These are phyloP conservation scores for Cytospora leucostoma DNA, from an alignment of 2,329 filamentous ascomycete genomes.

Conservation along the genomic window DNA sequence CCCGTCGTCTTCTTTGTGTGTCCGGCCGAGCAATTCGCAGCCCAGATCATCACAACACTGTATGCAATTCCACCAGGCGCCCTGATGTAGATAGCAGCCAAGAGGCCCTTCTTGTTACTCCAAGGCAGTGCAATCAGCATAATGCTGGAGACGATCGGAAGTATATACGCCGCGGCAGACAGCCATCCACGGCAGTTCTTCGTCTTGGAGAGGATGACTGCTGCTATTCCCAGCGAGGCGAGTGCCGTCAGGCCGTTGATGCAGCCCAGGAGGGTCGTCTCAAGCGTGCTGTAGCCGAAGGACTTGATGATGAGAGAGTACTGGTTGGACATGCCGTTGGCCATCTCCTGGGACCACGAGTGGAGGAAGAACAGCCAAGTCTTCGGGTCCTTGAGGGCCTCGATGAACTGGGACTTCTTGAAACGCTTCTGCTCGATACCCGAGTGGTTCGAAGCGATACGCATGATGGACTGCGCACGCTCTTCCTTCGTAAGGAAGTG, in stretches of 20 bases:
- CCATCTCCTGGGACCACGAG: slow-evolving; percentile 38
- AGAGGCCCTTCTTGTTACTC: slow-evolving; percentile 41
- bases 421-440: slow-evolving; percentile 41
- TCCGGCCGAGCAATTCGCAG: slow-evolving; percentile 40
- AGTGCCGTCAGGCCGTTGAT: slow-evolving; percentile 26
- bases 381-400: slow-evolving; percentile 28
- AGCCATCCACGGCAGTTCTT: slow-evolving; percentile 25
- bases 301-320: slow-evolving; percentile 47
- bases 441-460: slow-evolving; percentile 40
- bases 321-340: slow-evolving; percentile 43
- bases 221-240: slow-evolving; percentile 16
- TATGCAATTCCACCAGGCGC: slow-evolving; percentile 41
- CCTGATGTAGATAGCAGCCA: slow-evolving; percentile 42
- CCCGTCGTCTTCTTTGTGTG: slow-evolving; percentile 44
- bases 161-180: slow-evolving; percentile 34
- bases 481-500: slow-evolving; percentile 38
- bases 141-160: slow-evolving; percentile 40
- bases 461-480: slow-evolving; percentile 37
- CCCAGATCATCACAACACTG: slow-evolving; percentile 43
- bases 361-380: slow-evolving; percentile 27
- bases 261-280: slow-evolving; percentile 36
- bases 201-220: slow-evolving; percentile 24
- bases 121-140: slow-evolving; percentile 40
- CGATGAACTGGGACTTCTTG: slow-evolving; percentile 35
- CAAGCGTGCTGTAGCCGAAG: slow-evolving; percentile 43